phyloP scores from a whole-genome alignment of 371 early-diverging fungal genomes.

The Chytridiales sp. region DNA sequence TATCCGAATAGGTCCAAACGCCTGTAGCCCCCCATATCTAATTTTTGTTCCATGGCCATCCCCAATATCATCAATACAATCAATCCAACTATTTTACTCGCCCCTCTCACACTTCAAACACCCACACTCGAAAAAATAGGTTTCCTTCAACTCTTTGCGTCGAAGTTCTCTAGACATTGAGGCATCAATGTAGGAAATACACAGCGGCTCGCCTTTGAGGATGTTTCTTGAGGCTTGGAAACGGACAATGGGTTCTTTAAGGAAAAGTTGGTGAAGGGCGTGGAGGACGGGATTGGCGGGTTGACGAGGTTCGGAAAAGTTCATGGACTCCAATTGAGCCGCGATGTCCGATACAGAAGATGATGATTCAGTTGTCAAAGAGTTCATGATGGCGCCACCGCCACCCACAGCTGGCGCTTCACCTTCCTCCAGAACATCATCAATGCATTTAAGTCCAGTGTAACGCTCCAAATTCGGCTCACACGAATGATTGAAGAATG shows the following conservation, averaged over 20 bases:
- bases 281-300: neutral
- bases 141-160: slow-evolving; percentile 10
- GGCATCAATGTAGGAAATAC: slow-evolving; percentile 11
- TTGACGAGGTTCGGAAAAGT: neutral
- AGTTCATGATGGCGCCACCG: neutral
- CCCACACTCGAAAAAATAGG: slow-evolving; percentile 17
- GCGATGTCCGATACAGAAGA: neutral
- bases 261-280: neutral
- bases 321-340: neutral
- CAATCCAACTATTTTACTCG: too few species aligned
- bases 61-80: too few species aligned
- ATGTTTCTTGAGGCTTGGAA: slow-evolving; percentile 3
- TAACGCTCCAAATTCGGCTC: slow-evolving; percentile 22
- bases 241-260: neutral
- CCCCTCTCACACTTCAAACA: slow-evolving; percentile 12
- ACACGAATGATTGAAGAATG: slow-evolving; percentile 32
- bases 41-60: too few species aligned
- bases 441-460: neutral
- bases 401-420: neutral
- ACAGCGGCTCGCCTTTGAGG: slow-evolving; percentile 12
- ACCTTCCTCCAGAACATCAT: neutral
- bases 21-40: too few species aligned
- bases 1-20: too few species aligned
- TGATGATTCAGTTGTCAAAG: neutral
- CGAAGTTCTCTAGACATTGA: neutral